phyloP scores from a whole-genome alignment of 2,329 filamentous ascomycete species.

The Beauveria scarabaeidicola region DNA sequence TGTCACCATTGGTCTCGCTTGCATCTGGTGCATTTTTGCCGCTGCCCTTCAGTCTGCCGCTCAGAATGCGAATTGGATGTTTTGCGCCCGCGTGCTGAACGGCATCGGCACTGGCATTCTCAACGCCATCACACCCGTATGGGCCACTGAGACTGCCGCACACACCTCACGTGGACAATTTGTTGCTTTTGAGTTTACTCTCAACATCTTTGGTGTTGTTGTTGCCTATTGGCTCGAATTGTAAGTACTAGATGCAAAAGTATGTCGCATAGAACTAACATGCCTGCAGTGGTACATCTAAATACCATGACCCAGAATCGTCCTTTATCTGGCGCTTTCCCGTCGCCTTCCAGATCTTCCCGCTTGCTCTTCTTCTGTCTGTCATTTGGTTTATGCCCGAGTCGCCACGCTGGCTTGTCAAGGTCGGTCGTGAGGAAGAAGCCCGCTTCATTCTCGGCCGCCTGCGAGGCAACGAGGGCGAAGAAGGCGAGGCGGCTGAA shows the following conservation, averaged over 20 bases:
- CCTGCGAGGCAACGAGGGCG: constrained; percentile 50
- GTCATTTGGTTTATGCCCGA: constrained; percentile 62
- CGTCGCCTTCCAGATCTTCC: constrained; percentile 61
- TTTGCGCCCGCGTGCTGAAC: constrained; percentile 42
- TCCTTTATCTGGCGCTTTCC: constrained; percentile 60
- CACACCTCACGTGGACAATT: constrained; percentile 61
- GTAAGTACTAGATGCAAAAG: constrained; percentile 13
- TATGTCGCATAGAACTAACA: not conserved
- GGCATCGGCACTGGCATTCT: constrained; percentile 61
- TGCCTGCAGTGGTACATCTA: constrained; percentile 40
- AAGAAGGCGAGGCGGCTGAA: constrained; percentile 45
- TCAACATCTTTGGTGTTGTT: constrained; percentile 63
- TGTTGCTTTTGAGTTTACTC: constrained; percentile 62
- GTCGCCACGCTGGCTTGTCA: constrained; percentile 58
- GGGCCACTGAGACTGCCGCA: constrained; percentile 61
- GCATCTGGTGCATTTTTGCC: constrained; percentile 50
- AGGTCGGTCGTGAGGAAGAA: constrained; percentile 57
- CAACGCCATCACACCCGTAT: constrained; percentile 63
- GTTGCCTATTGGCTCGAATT: constrained; percentile 51
- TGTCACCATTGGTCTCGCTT: constrained; percentile 52
- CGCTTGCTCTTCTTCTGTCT: constrained; percentile 47
- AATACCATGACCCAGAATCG: constrained; percentile 48
- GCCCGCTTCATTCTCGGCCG: constrained; percentile 56
- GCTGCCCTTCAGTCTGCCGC: constrained; percentile 58
- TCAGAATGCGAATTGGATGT: constrained; percentile 61